Percentiles rank a stretch among this genome's conserved stretches.
These are phyloP conservation scores for Zychaea mexicana DNA, from an alignment of 371 early-diverging fungal species.

Conservation along the genomic window DNA sequence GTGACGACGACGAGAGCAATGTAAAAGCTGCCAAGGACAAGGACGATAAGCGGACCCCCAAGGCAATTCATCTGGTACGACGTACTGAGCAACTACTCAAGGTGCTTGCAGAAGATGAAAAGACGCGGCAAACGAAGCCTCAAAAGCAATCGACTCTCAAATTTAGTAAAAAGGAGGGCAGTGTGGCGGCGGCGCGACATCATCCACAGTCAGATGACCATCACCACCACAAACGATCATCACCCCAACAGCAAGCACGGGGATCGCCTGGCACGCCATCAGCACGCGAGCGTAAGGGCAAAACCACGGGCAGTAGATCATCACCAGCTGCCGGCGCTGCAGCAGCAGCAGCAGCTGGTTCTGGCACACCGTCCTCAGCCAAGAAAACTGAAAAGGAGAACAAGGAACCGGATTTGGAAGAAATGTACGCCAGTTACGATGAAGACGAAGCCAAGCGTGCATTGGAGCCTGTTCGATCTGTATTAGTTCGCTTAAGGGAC, in stretches of 20 bases:
- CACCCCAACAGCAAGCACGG: slow-evolving; percentile 5
- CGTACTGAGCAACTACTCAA: slow-evolving; percentile 92
- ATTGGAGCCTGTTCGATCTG: slow-evolving; percentile 58
- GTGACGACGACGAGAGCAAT: slow-evolving; percentile 25
- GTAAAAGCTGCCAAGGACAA: slow-evolving; percentile 13
- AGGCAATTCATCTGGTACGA: slow-evolving; percentile 82
- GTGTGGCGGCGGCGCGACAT: background rate
- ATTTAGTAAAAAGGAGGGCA: slow-evolving; percentile 8
- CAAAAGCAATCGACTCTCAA: slow-evolving; percentile 11
- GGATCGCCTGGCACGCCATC: background rate
- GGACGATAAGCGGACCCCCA: slow-evolving; percentile 66
- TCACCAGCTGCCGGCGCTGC: background rate
- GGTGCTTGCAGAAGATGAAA: slow-evolving; percentile 65
- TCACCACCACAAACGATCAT: background rate
- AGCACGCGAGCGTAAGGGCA: background rate
- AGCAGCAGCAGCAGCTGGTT: no score
- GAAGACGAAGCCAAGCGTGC: slow-evolving; percentile 53
- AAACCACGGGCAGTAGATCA: background rate
- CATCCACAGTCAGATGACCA: background rate
- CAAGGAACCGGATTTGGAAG: slow-evolving; percentile 42
- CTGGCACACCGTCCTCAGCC: no score
- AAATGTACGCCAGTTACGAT: slow-evolving; percentile 51
- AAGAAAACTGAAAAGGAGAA: slow-evolving; percentile 17
- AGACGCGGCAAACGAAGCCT: background rate
- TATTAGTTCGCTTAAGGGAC: slow-evolving; percentile 53